Conservation (phyloP, 305 asterid genomes). For the Fraxinus dipetala region DNA sequence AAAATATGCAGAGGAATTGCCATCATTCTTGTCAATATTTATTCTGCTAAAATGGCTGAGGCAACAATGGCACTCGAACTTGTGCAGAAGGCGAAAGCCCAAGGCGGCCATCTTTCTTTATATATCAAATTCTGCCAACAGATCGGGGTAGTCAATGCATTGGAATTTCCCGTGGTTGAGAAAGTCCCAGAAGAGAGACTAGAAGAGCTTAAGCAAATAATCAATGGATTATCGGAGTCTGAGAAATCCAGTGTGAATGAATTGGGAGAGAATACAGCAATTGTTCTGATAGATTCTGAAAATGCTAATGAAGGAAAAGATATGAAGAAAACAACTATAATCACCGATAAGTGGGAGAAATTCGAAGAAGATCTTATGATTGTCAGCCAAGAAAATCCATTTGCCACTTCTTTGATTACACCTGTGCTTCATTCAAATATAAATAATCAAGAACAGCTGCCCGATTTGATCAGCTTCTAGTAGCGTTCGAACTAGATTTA, state of each 20-base stretch:
- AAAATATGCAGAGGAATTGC: constrained; percentile 59
- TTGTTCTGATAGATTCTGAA: constrained; percentile 21
- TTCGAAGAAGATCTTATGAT: constrained; percentile 57
- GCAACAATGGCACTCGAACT: constrained; percentile 49
- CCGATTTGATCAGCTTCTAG: constrained; percentile 54
- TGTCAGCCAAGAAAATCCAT: constrained; percentile 26
- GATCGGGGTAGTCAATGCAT: constrained; percentile 49
- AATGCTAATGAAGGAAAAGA: background rate
- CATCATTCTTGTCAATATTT: constrained; percentile 46
- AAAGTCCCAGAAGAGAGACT: constrained; percentile 56
- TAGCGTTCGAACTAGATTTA: background rate
- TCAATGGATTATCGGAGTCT: constrained; percentile 26
- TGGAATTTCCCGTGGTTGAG: constrained; percentile 46
- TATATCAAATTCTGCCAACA: constrained; percentile 59
- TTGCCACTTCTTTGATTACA: constrained; percentile 17
- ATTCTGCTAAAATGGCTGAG: constrained; percentile 45
- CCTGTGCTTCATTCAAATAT: background rate
- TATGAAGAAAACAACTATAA: constrained; percentile 33
- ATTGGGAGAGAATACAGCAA: constrained; percentile 20
- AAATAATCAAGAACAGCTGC: constrained; percentile 29
- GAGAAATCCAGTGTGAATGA: background rate
- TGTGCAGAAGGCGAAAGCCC: constrained; percentile 53
- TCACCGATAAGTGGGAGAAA: constrained; percentile 75
- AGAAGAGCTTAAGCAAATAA: constrained; percentile 50
- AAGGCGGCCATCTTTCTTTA: constrained; percentile 46